Evolutionary conservation across 768 basidiomycete genomes (phyloP), one percentile per base, ranked within the genome.

Genomic region (Tulasnella sp.): DNA sequence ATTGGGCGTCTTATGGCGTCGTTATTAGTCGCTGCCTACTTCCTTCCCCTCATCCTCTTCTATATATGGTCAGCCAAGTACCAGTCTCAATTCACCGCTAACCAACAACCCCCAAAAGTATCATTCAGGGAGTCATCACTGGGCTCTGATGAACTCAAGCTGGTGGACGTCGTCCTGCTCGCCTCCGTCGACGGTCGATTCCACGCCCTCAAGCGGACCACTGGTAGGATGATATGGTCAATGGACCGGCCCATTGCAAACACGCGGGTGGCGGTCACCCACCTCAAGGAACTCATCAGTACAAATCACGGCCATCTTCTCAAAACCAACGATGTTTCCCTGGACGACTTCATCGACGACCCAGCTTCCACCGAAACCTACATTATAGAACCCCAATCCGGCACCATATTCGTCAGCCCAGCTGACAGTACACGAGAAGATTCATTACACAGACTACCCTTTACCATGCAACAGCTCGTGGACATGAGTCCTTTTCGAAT

Each of bases 161-260:
- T 97, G 16, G 86, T 96, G 81, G 93, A 97, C 83, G 90, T 94
- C 78, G 93, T 98, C 40, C 90, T 99, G 24, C 90, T 97, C 16
- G 95, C 96, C 1, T 96, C 96, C 9, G 92, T 99, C 40, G 97
- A 99, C 86, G 97, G 97, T 37, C 95, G 92, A 80, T 92, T 99
- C 46, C 97, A 98, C 87, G 98, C 96, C 0, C 89, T 99, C 82
- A 96, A 97, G 84, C 89, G 97, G 81, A 92, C 93, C 0, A 93
- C 93, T 0, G 97, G 97, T 0, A 89, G 90, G 22, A 88, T 90
- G 12, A 88, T 96, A 0, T 99, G 97, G 97, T 96, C 95, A 48
- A 94, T 96, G 92, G 90, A 92, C 44, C 86, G 85, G 73, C 92
- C 22, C 48, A 79, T 31, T 76, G 50, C 41, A 84, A 88, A 40